Base-by-base conservation (phyloP, 108 stramenopile genomes). In the Parmales sp. region DNA sequence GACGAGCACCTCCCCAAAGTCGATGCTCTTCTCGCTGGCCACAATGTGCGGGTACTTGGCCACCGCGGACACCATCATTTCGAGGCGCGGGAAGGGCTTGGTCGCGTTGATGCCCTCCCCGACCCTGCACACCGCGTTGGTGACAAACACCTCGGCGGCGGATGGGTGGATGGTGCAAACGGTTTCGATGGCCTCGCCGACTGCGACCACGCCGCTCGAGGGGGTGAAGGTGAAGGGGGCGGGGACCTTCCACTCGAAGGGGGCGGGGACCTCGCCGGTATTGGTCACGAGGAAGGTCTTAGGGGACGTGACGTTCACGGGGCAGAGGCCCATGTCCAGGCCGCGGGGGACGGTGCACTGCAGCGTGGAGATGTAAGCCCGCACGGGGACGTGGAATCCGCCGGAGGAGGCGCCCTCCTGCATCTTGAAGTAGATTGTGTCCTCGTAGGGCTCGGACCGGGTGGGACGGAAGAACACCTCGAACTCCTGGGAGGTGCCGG, bases 391-490 rank as follows among this genome's bases (percentile, higher is more conserved):
- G 54, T 74, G 63, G 70, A 85, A 85, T n/a, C 69, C 73, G 31
- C 75, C 66, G 13, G 39, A 38, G 23, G 65, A 69, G 29, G 65
- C 68, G 9, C 72, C 73, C 31, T 77, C 76, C 26, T 68, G 37
- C n/a, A 78, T 48, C 26, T 70, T 69, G 70, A 85, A 81, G 63
- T 69, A 51, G 63, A 85, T 80, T 36, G 46, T 67, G 51, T 85
- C 84, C 1, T 79, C 75, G 64, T 85, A 85, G 0, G 70, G 78
- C 50, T 79, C 80, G 20, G 63, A 18, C 16, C 67, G 64, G 18
- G 79, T 60, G 29, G 84, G 84, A 9, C 84, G 72, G 65, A 85
- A 85, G 22, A 79, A 64, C 11, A 85, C 82, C 39, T 83, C 72
- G 9, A 85, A 38, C 16, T 74, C 77, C 50, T 67, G 38, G n/a